phyloP scores from a whole-genome alignment of 345 rosid genomes.

The Trapa incisa region DNA sequence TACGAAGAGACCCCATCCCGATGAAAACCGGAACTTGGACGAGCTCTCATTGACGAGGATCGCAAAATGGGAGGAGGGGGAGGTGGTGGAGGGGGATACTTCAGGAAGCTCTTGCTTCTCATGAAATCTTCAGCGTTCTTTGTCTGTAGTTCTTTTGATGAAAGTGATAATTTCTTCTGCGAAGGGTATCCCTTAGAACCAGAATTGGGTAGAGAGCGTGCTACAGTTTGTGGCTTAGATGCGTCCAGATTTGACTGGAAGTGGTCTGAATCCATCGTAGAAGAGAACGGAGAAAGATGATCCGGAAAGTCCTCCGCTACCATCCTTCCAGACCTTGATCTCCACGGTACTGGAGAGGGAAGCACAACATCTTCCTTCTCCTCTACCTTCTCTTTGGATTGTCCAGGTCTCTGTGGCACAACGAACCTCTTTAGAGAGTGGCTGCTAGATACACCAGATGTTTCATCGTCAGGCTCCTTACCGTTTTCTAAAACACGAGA shows the following conservation, averaged over 20 bases:
- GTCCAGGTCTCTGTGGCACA: conserved; percentile 12
- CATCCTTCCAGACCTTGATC: conserved; percentile 68
- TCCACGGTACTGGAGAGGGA: conserved; percentile 97
- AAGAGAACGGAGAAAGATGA: conserved; percentile 2
- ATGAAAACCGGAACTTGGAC: conserved; percentile 7
- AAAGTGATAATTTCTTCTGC: conserved; percentile 11
- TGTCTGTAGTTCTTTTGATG: conserved; percentile 24
- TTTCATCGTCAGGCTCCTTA: conserved; percentile 12
- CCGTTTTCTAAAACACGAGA: conserved; percentile 31
- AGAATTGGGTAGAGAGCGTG: conserved; percentile 15
- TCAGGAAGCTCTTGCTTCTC: conserved; percentile 33
- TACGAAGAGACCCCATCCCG: conserved; percentile 13
- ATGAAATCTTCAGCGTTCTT: conserved; percentile 34
- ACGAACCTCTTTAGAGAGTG: no score
- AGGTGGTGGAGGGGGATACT: conserved; percentile 20
- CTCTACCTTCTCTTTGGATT: conserved; percentile 17
- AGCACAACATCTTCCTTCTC: conserved; percentile 40
- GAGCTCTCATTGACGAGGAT: conserved; percentile 22
- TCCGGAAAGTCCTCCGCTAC: conserved; percentile 29
- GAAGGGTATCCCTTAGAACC: conserved; percentile 7
- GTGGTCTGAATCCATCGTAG: conserved; percentile 22
- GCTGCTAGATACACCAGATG: conserved; percentile 4
- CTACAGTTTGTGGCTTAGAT: conserved; percentile 17
- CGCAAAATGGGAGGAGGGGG: conserved; percentile 45
- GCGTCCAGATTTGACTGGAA: conserved; percentile 15